A percentile compares a stretch with the other conserved stretches of the same genome.
Conservation (phyloP, 371 early-diverging fungal species). For the Apophysomyces variabilis region DNA sequence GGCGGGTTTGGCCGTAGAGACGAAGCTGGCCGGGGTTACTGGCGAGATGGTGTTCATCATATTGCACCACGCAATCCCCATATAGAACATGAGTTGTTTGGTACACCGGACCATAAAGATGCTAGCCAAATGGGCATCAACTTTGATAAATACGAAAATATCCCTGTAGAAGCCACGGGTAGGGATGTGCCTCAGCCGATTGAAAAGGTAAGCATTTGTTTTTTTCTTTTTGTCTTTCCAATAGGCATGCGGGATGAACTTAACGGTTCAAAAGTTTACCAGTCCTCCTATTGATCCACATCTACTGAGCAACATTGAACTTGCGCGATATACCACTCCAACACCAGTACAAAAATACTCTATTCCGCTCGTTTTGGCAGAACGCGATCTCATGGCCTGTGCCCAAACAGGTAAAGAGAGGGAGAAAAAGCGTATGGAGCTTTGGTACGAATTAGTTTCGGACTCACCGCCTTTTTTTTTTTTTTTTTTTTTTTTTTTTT, state of each 20-base stretch:
- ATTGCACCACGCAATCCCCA: conserved; percentile 69
- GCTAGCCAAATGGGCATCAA: conserved; percentile 84
- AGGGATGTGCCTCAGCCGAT: conserved; percentile 75
- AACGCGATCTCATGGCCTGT: conserved; percentile 74
- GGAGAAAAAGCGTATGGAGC: neutral
- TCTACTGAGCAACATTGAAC: conserved; percentile 81
- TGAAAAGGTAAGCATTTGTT: conserved; percentile 11
- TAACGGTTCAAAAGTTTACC: conserved; percentile 11
- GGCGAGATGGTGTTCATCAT: conserved; percentile 71
- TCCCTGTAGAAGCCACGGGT: conserved; percentile 91
- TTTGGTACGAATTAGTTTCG: no score
- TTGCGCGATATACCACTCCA: conserved; percentile 84
- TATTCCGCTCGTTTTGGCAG: conserved; percentile 78
- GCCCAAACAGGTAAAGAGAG: conserved; percentile 80
- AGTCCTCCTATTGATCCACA: conserved; percentile 76
- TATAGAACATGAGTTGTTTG: conserved; percentile 79
- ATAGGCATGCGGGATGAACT: neutral
- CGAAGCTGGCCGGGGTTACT: conserved; percentile 54
- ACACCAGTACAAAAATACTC: conserved; percentile 93
- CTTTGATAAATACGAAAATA: conserved; percentile 94
- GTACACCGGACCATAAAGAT: conserved; percentile 64
- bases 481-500: neutral
- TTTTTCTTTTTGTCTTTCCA: no score
- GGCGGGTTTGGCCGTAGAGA: conserved; percentile 44
- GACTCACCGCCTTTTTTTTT: neutral